These are phyloP conservation scores for Microsporum audouinii DNA, from an alignment of 2,329 filamentous ascomycete species.

Conservation along the genomic window DNA sequence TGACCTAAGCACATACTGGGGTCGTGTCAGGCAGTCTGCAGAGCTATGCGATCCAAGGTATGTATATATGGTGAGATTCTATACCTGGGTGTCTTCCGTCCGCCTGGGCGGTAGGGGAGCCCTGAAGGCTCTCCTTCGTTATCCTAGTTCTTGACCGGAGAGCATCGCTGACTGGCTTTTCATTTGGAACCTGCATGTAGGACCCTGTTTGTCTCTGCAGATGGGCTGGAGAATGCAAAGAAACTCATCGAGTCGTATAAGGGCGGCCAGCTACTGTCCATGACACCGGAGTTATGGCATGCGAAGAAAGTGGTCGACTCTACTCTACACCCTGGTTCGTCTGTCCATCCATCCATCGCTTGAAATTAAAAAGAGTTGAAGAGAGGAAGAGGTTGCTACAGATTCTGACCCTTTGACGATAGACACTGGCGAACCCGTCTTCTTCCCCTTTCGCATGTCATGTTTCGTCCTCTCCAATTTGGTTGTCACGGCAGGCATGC, in stretches of 20 bases:
- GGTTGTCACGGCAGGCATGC: constrained; percentile 91
- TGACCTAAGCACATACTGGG: constrained; percentile 89
- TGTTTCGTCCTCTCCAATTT: constrained; percentile 88
- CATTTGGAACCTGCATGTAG: constrained; percentile 38
- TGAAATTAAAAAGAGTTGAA: neutral
- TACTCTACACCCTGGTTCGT: constrained; percentile 80
- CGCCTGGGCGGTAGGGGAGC: neutral
- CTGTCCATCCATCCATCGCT: neutral
- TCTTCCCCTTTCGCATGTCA: constrained; percentile 96
- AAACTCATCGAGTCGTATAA: constrained; percentile 73
- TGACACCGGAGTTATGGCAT: constrained; percentile 85
- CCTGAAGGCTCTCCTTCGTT: neutral
- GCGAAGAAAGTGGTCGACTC: constrained; percentile 97
- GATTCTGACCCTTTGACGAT: neutral
- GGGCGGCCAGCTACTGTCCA: constrained; percentile 59
- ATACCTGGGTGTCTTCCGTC: neutral
- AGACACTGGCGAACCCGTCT: constrained; percentile 88
- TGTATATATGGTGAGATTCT: constrained; percentile 18
- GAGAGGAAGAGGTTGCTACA: neutral
- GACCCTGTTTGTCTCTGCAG: constrained; percentile 67
- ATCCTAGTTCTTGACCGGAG: neutral
- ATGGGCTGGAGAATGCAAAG: constrained; percentile 79
- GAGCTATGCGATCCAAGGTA: constrained; percentile 92
- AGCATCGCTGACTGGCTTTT: neutral
- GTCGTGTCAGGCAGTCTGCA: constrained; percentile 77